A percentile compares a stretch with the other conserved stretches of the same genome.
Conservation (phyloP, 2,329 filamentous ascomycete species). For the Sporothrix brunneoviolacea region DNA sequence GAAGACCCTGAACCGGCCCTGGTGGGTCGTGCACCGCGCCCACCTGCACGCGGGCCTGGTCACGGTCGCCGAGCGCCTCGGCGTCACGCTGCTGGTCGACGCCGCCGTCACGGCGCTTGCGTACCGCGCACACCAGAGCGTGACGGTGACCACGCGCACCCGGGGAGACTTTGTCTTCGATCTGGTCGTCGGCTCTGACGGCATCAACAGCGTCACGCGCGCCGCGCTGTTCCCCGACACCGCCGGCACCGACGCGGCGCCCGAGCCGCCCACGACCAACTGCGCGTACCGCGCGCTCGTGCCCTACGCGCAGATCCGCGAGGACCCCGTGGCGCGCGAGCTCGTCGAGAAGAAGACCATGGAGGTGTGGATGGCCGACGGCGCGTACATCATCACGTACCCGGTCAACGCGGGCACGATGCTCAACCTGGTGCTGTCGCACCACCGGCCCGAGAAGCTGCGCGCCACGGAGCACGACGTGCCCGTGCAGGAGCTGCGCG, state of each 20-base stretch:
- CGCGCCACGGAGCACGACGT: slow-evolving; percentile 31
- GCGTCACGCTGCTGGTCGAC: slow-evolving; percentile 31
- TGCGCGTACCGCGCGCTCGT: slow-evolving; percentile 40
- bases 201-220: slow-evolving; percentile 33
- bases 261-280: slow-evolving; percentile 33
- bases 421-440: slow-evolving; percentile 41
- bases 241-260: too few relatives aligned
- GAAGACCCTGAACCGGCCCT: slow-evolving; percentile 28
- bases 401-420: slow-evolving; percentile 36
- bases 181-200: slow-evolving; percentile 19
- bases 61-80: slow-evolving; percentile 31
- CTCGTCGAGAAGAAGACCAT: slow-evolving; percentile 31
- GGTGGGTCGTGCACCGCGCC: slow-evolving; percentile 42
- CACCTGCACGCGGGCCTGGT: slow-evolving; percentile 39
- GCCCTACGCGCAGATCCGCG: slow-evolving; percentile 34
- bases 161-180: slow-evolving; percentile 26
- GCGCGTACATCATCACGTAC: slow-evolving; percentile 39
- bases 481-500: slow-evolving; percentile 35
- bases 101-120: slow-evolving; percentile 18
- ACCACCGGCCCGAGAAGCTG: slow-evolving; percentile 21
- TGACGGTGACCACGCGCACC: slow-evolving; percentile 27
- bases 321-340: slow-evolving; percentile 34
- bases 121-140: slow-evolving; percentile 21
- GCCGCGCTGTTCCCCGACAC: slow-evolving; percentile 33
- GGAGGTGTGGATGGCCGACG: slow-evolving; percentile 19